Evolutionary conservation across 2,329 filamentous ascomycete genomes (phyloP).

Genomic region (Fusarium dimerum): DNA sequence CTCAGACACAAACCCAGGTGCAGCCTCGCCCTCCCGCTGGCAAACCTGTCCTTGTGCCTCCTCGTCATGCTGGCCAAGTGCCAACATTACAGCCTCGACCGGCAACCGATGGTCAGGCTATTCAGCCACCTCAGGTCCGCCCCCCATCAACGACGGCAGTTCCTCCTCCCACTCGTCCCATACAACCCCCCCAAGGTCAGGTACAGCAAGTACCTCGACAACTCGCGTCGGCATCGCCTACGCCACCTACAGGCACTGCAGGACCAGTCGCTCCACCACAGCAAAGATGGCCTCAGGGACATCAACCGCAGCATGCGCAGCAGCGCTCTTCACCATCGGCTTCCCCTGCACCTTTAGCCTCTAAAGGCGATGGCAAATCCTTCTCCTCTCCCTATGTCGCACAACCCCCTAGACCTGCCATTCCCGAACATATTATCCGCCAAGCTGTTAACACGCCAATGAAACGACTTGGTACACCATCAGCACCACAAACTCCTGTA

Average conservation of each 20-base stretch:
- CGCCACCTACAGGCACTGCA: constrained; percentile 22
- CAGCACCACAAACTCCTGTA: constrained; percentile 39
- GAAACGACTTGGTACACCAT: constrained; percentile 34
- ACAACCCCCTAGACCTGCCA: constrained; percentile 38
- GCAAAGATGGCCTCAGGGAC: constrained; percentile 37
- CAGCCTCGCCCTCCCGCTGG: constrained; percentile 25
- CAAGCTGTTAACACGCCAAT: constrained; percentile 38
- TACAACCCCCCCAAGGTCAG: constrained; percentile 33
- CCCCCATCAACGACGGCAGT: constrained; percentile 37
- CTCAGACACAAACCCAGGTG: neutral
- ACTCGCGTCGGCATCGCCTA: constrained; percentile 35
- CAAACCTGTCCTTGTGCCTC: constrained; percentile 36
- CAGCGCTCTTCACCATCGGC: constrained; percentile 26
- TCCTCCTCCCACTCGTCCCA: constrained; percentile 35
- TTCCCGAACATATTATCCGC: constrained; percentile 45
- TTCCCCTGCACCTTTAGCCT: constrained; percentile 26
- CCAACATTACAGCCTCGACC: constrained; percentile 36
- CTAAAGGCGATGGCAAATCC: constrained; percentile 30
- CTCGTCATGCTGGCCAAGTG: constrained; percentile 39
- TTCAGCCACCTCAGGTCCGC: constrained; percentile 29
- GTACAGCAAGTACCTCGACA: constrained; percentile 30
- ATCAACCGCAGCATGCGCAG: constrained; percentile 32
- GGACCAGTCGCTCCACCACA: constrained; percentile 30
- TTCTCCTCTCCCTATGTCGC: constrained; percentile 31
- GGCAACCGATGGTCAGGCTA: constrained; percentile 19